Evolutionary conservation across 2,329 filamentous ascomycete species (phyloP), one percentile per base, ranked within the genome.

Genomic region (Fusarium lyarnte): DNA sequence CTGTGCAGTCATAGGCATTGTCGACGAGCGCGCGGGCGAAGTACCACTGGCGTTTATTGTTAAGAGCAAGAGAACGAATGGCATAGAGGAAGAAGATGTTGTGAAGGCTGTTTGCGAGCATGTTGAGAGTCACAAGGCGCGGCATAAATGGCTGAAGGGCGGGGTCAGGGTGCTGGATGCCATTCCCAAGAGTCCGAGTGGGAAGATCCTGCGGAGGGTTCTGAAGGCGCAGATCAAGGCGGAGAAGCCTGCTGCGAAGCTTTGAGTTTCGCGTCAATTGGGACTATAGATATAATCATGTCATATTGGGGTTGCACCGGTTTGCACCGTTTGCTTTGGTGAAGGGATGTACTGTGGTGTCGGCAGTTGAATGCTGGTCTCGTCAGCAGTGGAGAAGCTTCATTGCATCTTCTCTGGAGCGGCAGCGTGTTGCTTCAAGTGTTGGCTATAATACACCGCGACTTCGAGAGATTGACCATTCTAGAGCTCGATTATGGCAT

Each of bases 1-100:
- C 80, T 92, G 90, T 68, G 90, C 92, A 31, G 92, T 95, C 16
- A 93, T 95, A 68, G 90, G 90, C 16, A 85, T 94, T 1, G 89
- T 88, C 0, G 84, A 90, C 58, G 83, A 85, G 11, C 84, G 85
- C 55, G 87, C 88, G 6, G 89, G 88, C 4, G 90, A 92, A 77
- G 85, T 91, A 0, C 90, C 90, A 3, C 83, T 90, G 72, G 90
- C 90, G 3, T 92, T 86, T 65, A 81, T 92, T 25, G 89, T 91
- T 13, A 87, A 86, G 70, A 78, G 84, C 0, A 81, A 78, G 0
- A 77, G 79, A 6, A 83, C 83, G 16, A 80, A 82, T 0, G 88
- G 89, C 38, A 85, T 89, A 54, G 80, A 92, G 47, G 83, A 85
- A 12, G 82, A 84, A 6, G 85, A 89, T 39, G 79, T 86, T 1